Evolutionary conservation across 352 stramenopile genomes (phyloP).

Genomic region (Phytophthora podocarpi): DNA sequence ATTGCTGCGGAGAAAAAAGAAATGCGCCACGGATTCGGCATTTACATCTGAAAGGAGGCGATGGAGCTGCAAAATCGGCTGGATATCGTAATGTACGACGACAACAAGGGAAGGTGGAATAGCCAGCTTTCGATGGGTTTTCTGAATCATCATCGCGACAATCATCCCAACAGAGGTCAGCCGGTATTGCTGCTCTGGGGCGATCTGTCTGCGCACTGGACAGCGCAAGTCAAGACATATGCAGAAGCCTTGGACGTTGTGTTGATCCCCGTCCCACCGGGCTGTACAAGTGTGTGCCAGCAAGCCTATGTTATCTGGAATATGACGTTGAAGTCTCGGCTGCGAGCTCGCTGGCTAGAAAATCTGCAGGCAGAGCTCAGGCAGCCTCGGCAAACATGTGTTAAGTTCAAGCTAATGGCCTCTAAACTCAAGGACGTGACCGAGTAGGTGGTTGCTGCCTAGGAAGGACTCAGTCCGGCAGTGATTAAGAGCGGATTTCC

Average conservation of each 20-base stretch:
- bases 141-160: constrained; percentile 24
- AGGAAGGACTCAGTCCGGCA: neutral
- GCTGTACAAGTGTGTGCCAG: constrained; percentile 22
- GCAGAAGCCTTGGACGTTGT: constrained; percentile 27
- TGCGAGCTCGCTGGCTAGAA: neutral
- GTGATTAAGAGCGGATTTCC: constrained; percentile 8
- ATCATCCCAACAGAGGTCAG: neutral
- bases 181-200: constrained; percentile 36
- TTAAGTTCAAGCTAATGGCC: constrained; percentile 3
- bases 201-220: constrained; percentile 40
- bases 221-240: constrained; percentile 21
- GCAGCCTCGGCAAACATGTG: neutral
- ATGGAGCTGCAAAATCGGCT: neutral
- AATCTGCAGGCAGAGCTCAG: neutral
- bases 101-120: constrained; percentile 34
- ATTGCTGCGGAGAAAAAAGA: neutral
- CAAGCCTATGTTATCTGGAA: constrained; percentile 33
- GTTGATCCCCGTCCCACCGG: constrained; percentile 12
- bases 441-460: constrained; percentile 2
- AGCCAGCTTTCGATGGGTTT: constrained; percentile 21
- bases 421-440: constrained; percentile 11
- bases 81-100: constrained; percentile 25
- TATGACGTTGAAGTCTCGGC: constrained; percentile 15
- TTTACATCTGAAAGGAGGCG: constrained; percentile 24
- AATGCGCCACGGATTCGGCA: constrained; percentile 28